Percentiles rank a stretch among this genome's conserved stretches.
These are phyloP conservation scores for Zoysia japonica DNA, from an alignment of 176 grass and related monocot genomes.

Conservation along the genomic window DNA sequence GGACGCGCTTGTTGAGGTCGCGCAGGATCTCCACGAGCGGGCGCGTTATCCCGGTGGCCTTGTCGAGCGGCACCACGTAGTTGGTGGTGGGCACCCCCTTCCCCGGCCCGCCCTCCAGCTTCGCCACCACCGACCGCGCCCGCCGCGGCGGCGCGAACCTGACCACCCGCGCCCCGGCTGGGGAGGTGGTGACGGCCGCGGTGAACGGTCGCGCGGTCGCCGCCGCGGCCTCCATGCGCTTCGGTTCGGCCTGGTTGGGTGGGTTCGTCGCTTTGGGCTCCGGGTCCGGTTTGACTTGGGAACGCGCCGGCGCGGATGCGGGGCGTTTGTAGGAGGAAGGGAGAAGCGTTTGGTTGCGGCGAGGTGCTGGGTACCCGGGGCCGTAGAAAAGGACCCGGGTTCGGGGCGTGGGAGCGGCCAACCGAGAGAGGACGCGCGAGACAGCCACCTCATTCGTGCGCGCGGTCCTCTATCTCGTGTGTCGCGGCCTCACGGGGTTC, in stretches of 20 bases:
- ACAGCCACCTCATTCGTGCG: not conserved
- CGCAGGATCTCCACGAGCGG: constrained; percentile 95
- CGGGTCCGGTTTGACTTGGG: not conserved
- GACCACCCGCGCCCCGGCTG: not conserved
- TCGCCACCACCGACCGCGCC: constrained; percentile 38
- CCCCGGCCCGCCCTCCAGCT: constrained; percentile 50
- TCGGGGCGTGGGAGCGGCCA: not conserved
- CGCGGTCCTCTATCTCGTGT: too few species aligned
- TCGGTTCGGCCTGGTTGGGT: not conserved
- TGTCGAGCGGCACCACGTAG: constrained; percentile 95
- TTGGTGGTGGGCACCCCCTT: constrained; percentile 78
- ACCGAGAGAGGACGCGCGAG: not conserved
- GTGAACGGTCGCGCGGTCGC: constrained; percentile 19
- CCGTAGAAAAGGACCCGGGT: constrained; percentile 27
- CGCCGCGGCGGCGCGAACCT: not conserved
- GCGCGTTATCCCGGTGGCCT: constrained; percentile 63
- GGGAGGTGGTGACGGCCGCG: not conserved
- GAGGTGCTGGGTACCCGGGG: not conserved
- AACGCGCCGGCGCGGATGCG: not conserved
- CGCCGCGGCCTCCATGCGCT: constrained; percentile 20
- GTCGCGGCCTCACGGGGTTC: not conserved
- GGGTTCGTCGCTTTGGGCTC: not conserved
- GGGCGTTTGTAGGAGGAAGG: not conserved
- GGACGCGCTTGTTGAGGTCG: constrained; percentile 98
- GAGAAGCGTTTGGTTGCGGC: not conserved